These are phyloP conservation scores for Cladosporium cucumerinum DNA, from an alignment of 2,329 filamentous ascomycete species.

Conservation along the genomic window DNA sequence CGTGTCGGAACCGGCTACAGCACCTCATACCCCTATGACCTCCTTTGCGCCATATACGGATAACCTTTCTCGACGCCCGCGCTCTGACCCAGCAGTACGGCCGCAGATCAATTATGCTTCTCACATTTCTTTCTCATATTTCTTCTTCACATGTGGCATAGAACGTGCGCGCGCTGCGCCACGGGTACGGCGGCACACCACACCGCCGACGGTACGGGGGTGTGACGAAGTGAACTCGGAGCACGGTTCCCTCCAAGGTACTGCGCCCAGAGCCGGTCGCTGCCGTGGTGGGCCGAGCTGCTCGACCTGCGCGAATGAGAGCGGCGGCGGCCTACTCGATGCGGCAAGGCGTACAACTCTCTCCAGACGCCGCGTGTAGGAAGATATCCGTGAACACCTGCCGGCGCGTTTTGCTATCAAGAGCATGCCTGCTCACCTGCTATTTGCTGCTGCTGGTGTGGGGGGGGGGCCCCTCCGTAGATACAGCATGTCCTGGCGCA, in stretches of 20 bases:
- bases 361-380: conserved; percentile 5
- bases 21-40: not conserved
- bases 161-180: not conserved
- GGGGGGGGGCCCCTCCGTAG: not conserved
- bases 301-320: not conserved
- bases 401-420: conserved; percentile 2
- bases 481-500: not conserved
- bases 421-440: not conserved
- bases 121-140: too few relatives aligned
- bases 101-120: not conserved
- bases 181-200: conserved; percentile 12
- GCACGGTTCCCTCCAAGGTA: conserved; percentile 7
- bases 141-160: conserved; percentile 1
- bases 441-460: not conserved
- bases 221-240: conserved; percentile 16
- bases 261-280: conserved; percentile 10
- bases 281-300: conserved; percentile 8
- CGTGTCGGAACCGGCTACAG: not conserved
- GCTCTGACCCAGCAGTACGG: not conserved
- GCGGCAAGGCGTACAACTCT: conserved; percentile 6
- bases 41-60: not conserved
- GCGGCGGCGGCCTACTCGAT: conserved; percentile 2
- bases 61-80: not conserved
- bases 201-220: conserved; percentile 9
- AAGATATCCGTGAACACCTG: conserved; percentile 9